These are phyloP conservation scores for Cardamine occulta DNA, from an alignment of 345 rosid species.

Conservation along the genomic window DNA sequence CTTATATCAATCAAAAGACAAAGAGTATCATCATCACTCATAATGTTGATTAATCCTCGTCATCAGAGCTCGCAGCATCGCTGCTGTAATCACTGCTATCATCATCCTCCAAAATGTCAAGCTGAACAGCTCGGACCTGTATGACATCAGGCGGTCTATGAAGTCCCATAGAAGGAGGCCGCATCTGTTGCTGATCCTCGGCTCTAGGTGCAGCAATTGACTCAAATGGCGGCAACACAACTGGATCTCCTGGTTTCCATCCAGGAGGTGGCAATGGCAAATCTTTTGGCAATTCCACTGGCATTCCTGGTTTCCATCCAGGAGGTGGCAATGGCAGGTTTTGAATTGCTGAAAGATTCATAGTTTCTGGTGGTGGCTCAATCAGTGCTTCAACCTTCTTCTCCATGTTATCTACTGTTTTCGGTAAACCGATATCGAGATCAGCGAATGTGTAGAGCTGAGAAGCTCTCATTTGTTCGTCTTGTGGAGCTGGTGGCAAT, in stretches of 20 bases:
- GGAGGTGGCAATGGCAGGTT: too few species aligned
- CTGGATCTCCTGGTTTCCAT: constrained; percentile 91
- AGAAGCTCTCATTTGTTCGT: constrained; percentile 94
- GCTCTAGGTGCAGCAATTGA: constrained; percentile 56
- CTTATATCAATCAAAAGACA: constrained; percentile 3
- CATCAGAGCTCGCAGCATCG: constrained; percentile 50
- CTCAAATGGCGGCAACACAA: constrained; percentile 73
- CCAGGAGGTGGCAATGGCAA: constrained; percentile 85
- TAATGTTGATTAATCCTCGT: constrained; percentile 43
- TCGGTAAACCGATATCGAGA: constrained; percentile 90
- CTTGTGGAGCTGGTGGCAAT: constrained; percentile 95
- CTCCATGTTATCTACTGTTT: constrained; percentile 56
- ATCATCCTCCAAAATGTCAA: constrained; percentile 79
- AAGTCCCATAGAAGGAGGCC: constrained; percentile 54
- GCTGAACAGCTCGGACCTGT: constrained; percentile 83
- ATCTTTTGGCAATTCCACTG: constrained; percentile 74
- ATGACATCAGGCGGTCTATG: constrained; percentile 70
- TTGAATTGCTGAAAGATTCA: constrained; percentile 59
- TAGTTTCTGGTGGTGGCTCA: constrained; percentile 56
- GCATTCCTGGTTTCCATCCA: constrained; percentile 99
- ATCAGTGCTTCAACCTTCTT: constrained; percentile 66
- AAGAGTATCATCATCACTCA: neutral
- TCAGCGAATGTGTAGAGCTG: constrained; percentile 82
- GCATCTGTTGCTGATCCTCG: constrained; percentile 51
- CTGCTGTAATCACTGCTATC: constrained; percentile 71